Evolutionary conservation across 495 filamentous ascomycete species (phyloP).

Genomic region (Choiromyces venosus): DNA sequence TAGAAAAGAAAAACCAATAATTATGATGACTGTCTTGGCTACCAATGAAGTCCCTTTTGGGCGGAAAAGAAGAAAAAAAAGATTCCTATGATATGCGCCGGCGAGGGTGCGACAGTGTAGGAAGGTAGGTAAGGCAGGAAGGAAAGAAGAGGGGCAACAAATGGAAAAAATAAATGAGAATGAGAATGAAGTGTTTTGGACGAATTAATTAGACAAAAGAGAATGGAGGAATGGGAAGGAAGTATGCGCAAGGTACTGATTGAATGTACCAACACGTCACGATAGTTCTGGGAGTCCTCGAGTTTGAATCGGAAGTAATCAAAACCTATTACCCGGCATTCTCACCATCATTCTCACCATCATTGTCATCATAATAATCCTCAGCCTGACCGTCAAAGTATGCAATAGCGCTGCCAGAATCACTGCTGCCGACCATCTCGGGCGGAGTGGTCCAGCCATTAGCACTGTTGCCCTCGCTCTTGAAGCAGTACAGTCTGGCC

Average conservation of each 20-base stretch:
- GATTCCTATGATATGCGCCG: background rate
- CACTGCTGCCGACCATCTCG: slow-evolving; percentile 33
- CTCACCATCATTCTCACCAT: background rate
- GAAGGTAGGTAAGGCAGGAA: too few species aligned
- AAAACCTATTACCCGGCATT: background rate
- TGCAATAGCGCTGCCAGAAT: slow-evolving; percentile 28
- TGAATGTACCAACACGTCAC: background rate
- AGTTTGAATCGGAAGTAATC: too few species aligned
- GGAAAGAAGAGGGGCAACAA: background rate
- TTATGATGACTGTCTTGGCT: background rate
- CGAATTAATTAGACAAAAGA: background rate
- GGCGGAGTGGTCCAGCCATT: slow-evolving; percentile 37
- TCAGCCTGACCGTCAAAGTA: slow-evolving; percentile 14
- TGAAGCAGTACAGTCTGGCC: slow-evolving; percentile 81
- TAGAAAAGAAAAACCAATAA: slow-evolving; percentile 3
- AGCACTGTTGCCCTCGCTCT: slow-evolving; percentile 46
- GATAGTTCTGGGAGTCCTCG: background rate
- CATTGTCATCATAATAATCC: slow-evolving; percentile 10
- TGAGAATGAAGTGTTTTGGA: slow-evolving; percentile 1
- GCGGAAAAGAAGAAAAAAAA: too few species aligned
- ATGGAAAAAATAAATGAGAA: slow-evolving; percentile 6
- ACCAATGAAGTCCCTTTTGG: background rate
- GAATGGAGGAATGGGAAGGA: background rate
- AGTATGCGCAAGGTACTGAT: background rate
- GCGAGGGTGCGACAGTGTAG: background rate